These are phyloP conservation scores for Geotrichum ghanense DNA, from an alignment of 805 yeast genomes.

Conservation along the genomic window DNA sequence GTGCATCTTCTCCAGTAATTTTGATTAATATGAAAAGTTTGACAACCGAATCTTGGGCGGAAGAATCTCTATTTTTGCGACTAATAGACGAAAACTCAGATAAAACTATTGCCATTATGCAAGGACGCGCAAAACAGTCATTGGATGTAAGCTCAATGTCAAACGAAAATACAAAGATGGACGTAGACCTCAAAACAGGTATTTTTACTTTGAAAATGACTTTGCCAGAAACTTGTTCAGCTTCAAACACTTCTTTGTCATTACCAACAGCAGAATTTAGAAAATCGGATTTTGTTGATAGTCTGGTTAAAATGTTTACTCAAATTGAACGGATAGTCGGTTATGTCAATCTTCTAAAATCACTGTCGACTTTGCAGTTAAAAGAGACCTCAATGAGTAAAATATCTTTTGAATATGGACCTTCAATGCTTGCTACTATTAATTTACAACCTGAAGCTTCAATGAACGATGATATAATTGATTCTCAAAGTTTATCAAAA, in stretches of 20 bases:
- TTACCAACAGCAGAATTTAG: not conserved
- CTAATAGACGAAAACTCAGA: conserved; percentile 3
- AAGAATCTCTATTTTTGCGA: conserved; percentile 11
- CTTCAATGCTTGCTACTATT: conserved; percentile 11
- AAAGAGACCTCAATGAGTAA: conserved; percentile 20
- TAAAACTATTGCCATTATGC: conserved; percentile 7
- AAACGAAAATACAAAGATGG: conserved; percentile 15
- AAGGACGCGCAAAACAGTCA: conserved; percentile 13
- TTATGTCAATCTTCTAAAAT: conserved; percentile 20
- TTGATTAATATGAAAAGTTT: conserved; percentile 11
- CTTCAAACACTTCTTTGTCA: not conserved
- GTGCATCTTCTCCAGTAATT: conserved; percentile 9
- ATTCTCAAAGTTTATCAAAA: conserved; percentile 4
- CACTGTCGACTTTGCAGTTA: conserved; percentile 16
- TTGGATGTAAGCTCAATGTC: conserved; percentile 10
- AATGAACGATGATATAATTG: too few species aligned
- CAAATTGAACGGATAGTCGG: conserved; percentile 23
- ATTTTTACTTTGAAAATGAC: conserved; percentile 6
- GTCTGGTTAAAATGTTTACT: conserved; percentile 11
- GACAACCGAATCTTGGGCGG: conserved; percentile 12
- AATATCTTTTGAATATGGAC: conserved; percentile 21
- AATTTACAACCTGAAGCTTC: conserved; percentile 4
- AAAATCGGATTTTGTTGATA: conserved; percentile 7
- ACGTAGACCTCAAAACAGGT: conserved; percentile 18
- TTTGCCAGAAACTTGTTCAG: not conserved